Percentiles rank a stretch among this genome's conserved stretches.
Evolutionary conservation across 2,329 filamentous ascomycete genomes (phyloP).

Genomic region (Annulohypoxylon truncatum): DNA sequence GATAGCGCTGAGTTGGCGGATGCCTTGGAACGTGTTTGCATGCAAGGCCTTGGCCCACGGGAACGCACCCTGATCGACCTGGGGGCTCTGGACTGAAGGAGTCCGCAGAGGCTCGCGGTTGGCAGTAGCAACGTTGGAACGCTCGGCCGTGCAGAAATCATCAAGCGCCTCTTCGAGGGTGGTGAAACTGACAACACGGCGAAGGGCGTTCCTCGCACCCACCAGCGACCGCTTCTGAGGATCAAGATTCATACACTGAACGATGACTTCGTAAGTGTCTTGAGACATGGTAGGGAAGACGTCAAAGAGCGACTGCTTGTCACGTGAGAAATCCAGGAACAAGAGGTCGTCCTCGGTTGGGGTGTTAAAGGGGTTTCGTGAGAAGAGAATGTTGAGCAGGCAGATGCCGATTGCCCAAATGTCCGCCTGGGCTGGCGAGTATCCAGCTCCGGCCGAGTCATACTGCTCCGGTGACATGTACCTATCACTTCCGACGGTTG

Average conservation of each 20-base stretch:
- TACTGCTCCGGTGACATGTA: slow-evolving; percentile 99
- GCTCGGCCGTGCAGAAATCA: slow-evolving; percentile 90
- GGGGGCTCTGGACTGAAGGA: slow-evolving; percentile 90
- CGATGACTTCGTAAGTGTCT: slow-evolving; percentile 94
- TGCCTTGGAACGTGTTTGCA: slow-evolving; percentile 74
- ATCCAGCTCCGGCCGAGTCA: slow-evolving; percentile 86
- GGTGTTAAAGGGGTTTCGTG: slow-evolving; percentile 93
- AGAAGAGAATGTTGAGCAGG: slow-evolving; percentile 95
- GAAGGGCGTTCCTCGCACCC: slow-evolving; percentile 80
- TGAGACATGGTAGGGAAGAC: slow-evolving; percentile 99
- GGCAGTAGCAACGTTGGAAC: slow-evolving; percentile 80
- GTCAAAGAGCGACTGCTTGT: slow-evolving; percentile 96
- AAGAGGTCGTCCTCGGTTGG: slow-evolving; percentile 91
- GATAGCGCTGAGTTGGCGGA: slow-evolving; percentile 88
- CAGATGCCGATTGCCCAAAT: slow-evolving; percentile 98
- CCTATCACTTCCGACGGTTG: slow-evolving; percentile 94
- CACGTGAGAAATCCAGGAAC: slow-evolving; percentile 91
- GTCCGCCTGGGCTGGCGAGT: slow-evolving; percentile 92
- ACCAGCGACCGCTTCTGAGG: slow-evolving; percentile 86
- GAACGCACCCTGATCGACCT: slow-evolving; percentile 84
- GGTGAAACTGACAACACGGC: slow-evolving; percentile 88
- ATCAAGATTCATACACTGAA: slow-evolving; percentile 90
- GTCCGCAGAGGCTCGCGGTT: slow-evolving; percentile 96
- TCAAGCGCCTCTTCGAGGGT: slow-evolving; percentile 91
- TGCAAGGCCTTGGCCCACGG: slow-evolving; percentile 95